phyloP scores from a whole-genome alignment of 73 alveolate genomes.

The Paramecium biaurelia region DNA sequence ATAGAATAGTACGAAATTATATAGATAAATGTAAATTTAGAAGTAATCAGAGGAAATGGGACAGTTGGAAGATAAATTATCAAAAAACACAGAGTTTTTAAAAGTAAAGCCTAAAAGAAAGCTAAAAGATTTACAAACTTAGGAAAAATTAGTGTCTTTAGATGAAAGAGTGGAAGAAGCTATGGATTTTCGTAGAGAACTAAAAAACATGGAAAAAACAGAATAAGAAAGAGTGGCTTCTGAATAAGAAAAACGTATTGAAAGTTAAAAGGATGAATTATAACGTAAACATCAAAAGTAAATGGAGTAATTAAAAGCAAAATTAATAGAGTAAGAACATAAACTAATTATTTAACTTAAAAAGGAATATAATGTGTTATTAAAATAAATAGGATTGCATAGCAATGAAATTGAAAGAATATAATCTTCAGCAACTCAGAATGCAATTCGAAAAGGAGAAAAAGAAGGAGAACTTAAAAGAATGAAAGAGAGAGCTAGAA shows the following conservation, averaged over 20 bases:
- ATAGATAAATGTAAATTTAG: constrained; percentile 70
- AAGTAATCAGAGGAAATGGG: constrained; percentile 83
- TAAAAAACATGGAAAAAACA: constrained; percentile 78
- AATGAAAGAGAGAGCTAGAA: constrained; percentile 77
- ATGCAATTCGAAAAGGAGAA: constrained; percentile 73
- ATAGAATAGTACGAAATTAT: background rate
- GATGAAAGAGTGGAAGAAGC: constrained; percentile 98
- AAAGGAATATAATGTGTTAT: constrained; percentile 79
- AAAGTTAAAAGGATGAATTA: constrained; percentile 80
- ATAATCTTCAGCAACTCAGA: constrained; percentile 62
- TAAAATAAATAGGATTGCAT: constrained; percentile 89
- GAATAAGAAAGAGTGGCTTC: constrained; percentile 91
- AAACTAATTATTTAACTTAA: constrained; percentile 86
- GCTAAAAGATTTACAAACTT: constrained; percentile 82
- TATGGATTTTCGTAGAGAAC: constrained; percentile 90
- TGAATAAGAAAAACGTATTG: constrained; percentile 81
- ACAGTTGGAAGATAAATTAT: constrained; percentile 79
- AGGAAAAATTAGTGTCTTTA: constrained; percentile 93
- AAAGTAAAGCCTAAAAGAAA: constrained; percentile 89
- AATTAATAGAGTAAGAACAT: constrained; percentile 83
- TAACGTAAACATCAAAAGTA: constrained; percentile 66
- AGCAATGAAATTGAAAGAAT: constrained; percentile 92
- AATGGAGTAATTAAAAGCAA: constrained; percentile 89
- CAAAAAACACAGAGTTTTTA: constrained; percentile 86
- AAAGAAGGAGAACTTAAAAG: constrained; percentile 75